phyloP scores from a whole-genome alignment of 768 basidiomycete genomes.

The Tricholoma hemisulphureum region DNA sequence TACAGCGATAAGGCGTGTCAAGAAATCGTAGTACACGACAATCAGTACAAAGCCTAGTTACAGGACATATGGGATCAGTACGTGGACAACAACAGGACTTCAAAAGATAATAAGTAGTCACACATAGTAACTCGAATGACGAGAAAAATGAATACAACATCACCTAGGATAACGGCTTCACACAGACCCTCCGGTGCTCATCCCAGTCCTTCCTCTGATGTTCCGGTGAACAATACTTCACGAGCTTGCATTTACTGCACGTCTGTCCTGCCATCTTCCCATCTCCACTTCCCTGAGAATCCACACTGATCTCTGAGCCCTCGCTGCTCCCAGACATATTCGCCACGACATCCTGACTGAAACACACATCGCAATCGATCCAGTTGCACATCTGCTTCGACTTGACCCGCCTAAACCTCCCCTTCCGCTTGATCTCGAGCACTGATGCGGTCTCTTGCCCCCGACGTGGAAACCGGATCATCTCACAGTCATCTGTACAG shows the following conservation, averaged over 20 bases:
- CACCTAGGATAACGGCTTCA: constrained; percentile 21
- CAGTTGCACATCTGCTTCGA: constrained; percentile 76
- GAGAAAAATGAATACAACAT: not conserved
- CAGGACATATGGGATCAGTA: constrained; percentile 4
- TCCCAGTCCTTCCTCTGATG: constrained; percentile 79
- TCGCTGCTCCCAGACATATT: constrained; percentile 37
- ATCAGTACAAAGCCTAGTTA: not conserved
- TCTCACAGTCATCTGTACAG: constrained; percentile 79
- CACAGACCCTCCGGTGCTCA: constrained; percentile 71
- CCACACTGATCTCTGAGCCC: constrained; percentile 43
- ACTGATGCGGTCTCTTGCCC: constrained; percentile 62
- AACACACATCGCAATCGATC: constrained; percentile 70
- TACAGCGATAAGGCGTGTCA: no score
- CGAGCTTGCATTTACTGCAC: constrained; percentile 76
- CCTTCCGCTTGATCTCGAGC: constrained; percentile 60
- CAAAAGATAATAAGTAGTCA: no score
- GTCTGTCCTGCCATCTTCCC: constrained; percentile 48
- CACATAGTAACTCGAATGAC: not conserved
- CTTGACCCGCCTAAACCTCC: constrained; percentile 49
- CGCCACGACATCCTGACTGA: constrained; percentile 42
- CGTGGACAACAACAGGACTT: not conserved
- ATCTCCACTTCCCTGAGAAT: constrained; percentile 22
- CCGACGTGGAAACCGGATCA: constrained; percentile 73
- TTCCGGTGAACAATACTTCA: constrained; percentile 74
- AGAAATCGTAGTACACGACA: not conserved